Conservation (phyloP, 352 stramenopile species). For the Phytophthora sp. region DNA sequence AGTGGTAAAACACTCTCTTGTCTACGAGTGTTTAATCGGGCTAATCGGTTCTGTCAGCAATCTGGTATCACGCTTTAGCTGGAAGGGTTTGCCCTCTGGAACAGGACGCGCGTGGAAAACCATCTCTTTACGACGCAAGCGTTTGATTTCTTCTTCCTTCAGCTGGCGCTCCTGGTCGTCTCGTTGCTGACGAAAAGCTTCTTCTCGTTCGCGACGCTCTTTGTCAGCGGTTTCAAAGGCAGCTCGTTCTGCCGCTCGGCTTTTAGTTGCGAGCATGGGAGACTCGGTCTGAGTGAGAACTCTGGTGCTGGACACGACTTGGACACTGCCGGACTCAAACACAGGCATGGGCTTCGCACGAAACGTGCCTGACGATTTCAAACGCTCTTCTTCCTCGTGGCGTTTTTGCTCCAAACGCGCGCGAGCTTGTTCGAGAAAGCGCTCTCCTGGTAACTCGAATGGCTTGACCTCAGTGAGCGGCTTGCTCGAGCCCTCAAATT, state of each 20-base stretch:
- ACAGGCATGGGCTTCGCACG: slow-evolving; percentile 74
- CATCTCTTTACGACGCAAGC: slow-evolving; percentile 71
- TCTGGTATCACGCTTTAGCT: slow-evolving; percentile 51
- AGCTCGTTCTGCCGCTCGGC: slow-evolving; percentile 63
- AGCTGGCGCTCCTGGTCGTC: slow-evolving; percentile 56
- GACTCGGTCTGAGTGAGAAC: slow-evolving; percentile 53
- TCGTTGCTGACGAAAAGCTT: slow-evolving; percentile 60
- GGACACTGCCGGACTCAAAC: slow-evolving; percentile 39
- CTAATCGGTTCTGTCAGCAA: slow-evolving; percentile 67
- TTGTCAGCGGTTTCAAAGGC: slow-evolving; percentile 75
- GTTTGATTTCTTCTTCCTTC: slow-evolving; percentile 76
- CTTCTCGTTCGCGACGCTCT: slow-evolving; percentile 65
- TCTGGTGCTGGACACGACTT: slow-evolving; percentile 42
- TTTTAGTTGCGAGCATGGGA: slow-evolving; percentile 69
- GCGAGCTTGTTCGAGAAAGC: slow-evolving; percentile 60
- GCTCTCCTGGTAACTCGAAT: slow-evolving; percentile 65
- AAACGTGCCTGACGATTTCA: slow-evolving; percentile 53
- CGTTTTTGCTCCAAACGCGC: slow-evolving; percentile 63
- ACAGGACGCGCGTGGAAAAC: slow-evolving; percentile 75
- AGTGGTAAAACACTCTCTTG: neutral
- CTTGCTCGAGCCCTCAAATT: slow-evolving; percentile 75
- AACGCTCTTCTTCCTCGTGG: slow-evolving; percentile 61
- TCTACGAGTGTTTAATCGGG: slow-evolving; percentile 43
- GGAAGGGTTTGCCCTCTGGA: slow-evolving; percentile 53
- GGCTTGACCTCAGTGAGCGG: slow-evolving; percentile 73